Evolutionary conservation across 768 basidiomycete species (phyloP).

Genomic region (Leccinellum albellum): DNA sequence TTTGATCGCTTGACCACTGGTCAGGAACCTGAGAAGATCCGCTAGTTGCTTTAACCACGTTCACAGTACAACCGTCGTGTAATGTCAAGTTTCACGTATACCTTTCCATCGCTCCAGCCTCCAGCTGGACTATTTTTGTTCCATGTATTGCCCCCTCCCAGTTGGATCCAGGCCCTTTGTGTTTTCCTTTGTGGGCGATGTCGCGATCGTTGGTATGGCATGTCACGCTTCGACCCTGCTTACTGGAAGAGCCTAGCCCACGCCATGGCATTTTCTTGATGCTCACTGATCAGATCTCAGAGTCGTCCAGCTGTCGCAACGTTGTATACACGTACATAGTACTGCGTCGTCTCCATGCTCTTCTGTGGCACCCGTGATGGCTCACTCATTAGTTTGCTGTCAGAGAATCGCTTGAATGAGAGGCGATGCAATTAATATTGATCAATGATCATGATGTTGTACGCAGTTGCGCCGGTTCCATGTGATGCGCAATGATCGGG

Average conservation of each 20-base stretch:
- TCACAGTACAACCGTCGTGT: neutral
- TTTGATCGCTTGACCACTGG: neutral
- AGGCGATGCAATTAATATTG: neutral
- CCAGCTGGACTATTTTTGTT: neutral
- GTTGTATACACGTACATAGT: neutral
- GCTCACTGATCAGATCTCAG: neutral
- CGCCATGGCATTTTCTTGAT: neutral
- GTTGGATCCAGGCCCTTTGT: neutral
- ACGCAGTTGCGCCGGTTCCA: neutral
- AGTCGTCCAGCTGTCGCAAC: neutral
- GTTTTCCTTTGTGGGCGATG: neutral
- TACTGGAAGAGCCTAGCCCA: neutral
- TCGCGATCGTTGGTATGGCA: neutral
- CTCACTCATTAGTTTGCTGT: too few species aligned
- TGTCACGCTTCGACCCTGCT: neutral
- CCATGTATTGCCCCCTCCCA: neutral
- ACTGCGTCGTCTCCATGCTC: neutral
- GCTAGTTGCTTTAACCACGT: neutral
- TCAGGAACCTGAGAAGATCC: conserved; percentile 14
- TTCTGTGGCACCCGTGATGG: neutral
- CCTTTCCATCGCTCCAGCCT: neutral
- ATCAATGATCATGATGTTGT: neutral
- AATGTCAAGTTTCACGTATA: neutral
- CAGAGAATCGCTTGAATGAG: neutral
- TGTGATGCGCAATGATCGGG: neutral